Base-by-base conservation (phyloP, 768 basidiomycete genomes). In the Pulveroboletus sp. region DNA sequence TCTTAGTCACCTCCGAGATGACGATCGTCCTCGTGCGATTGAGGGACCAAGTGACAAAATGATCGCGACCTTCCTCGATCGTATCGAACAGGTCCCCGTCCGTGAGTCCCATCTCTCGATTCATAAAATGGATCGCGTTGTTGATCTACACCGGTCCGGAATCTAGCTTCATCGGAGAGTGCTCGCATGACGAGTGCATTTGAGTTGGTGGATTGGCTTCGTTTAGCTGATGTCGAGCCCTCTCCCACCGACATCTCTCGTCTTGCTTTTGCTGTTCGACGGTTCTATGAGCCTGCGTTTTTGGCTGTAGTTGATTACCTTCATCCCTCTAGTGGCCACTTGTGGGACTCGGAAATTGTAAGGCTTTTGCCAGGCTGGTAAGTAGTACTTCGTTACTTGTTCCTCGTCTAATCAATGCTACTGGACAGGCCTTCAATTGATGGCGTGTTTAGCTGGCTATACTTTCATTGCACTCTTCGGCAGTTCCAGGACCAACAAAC, bases 141-240 rank as follows among this genome's bases (percentile, higher is more conserved):
- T 47, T 47, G 17, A 40, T 58, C 9, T 21, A 7, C 28, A 18
- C 32, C 48, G 11, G 51, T 49, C 14, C 27, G 27, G 8, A 26
- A 38, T 52, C n/a, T 40, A 84, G 81, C 76, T 30, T 59, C 63
- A 15, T 64, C 69, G 3, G 65, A 65, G 36, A 46, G 46, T 3
- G 66, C 65, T 24, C 64, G 76, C 38, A 68, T 65, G 42, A 54
- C 59, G 1, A 56, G 69, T 27, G 83, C 82, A 1, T 79, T 71
- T 39, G 79, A 81, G 44, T 68, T 88, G 0, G 70, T 87, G n/a
- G 84, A 86, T 55, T 81, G 78, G 77, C 50, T 84, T 30, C 79
- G 85, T 33, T 65, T 86, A 1, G 57, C 73, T 2, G 70, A 71
- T 13, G 59, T 64, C 26, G 57, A 65, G 1, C 56, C 79, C 5